Base-by-base conservation (phyloP, 2,329 filamentous ascomycete species). In the Fusarium continuum region DNA sequence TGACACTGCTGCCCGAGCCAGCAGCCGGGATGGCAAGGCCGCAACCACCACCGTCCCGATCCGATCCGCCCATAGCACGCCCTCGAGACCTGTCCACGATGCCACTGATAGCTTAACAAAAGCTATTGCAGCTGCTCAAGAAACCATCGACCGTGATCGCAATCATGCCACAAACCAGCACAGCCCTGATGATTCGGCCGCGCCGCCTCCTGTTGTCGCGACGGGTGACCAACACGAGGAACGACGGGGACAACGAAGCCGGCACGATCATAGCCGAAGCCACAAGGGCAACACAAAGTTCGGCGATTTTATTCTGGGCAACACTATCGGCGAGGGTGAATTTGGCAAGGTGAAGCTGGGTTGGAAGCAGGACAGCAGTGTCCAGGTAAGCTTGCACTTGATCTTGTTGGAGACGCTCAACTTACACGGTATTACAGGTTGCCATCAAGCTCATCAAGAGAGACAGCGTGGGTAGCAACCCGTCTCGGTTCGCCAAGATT, bases 291-390 rank as follows among this genome's bases (percentile, higher is more conserved):
- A 73, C 9, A 93, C 90, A 35, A 93, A 92, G 67, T 98, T 99
- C 74, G 94, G 94, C 58, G 93, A 97, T 64, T 99, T 98, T 77
- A 92, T 96, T 59, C 84, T 99, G 4, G 95, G 95, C 29, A 94
- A 97, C 76, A 98, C 94, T 3, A 89, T 99, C 44, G 95, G 95
- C 44, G 95, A 99, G 80, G 95, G 95, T 61, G 95, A 99, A 77
- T 99, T 99, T 75, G 95, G 95, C 66, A 99, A 99, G 76, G 95
- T 99, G 71, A 98, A 97, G 78, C 88, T 98, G 73, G 95, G 95
- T 22, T 99, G 95, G 95, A 98, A 97, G 77, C 91, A 92, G 75
- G 93, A 96, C 77, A 93, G 93, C 58, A 93, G 89, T 65, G 91
- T 96, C 44, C 90, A 94, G 81, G 88, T 89, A 79, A 54, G 55